Conservation (phyloP, 1,284 basidiomycete genomes). For the Malassezia japonica region DNA sequence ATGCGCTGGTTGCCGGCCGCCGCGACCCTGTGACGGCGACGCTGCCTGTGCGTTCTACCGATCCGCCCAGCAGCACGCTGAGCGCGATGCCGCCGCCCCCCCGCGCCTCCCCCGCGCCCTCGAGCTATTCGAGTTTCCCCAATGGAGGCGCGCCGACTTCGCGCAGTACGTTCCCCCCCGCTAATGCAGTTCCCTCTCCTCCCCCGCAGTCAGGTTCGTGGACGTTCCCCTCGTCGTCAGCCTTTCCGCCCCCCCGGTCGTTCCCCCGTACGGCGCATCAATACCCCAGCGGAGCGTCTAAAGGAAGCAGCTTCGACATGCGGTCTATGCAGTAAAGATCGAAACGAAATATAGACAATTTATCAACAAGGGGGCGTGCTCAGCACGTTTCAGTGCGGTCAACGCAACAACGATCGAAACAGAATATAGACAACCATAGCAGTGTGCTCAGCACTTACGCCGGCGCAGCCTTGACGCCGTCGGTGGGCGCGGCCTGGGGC, state of each 20-base stretch:
- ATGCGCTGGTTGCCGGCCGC: not conserved
- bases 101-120: not conserved
- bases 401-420: no score
- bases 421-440: no score
- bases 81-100: not conserved
- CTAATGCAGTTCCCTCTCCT: conserved; percentile 6
- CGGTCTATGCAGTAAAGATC: not conserved
- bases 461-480: no score
- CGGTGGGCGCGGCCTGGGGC: no score
- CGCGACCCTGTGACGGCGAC: not conserved
- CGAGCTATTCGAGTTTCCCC: no score
- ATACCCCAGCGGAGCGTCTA: conserved; percentile 11
- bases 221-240: conserved; percentile 9
- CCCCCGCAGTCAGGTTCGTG: conserved; percentile 13
- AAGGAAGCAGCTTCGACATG: not conserved
- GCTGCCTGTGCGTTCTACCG: not conserved
- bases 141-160: no score
- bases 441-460: no score
- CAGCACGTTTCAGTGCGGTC: no score
- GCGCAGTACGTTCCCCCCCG: not conserved
- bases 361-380: no score
- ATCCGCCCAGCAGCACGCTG: not conserved
- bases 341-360: no score
- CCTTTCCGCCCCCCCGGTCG: conserved; percentile 15
- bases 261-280: conserved; percentile 15